A percentile compares a stretch with the other conserved stretches of the same genome.
These are phyloP conservation scores for Yamadazyma paraphyllophila DNA, from an alignment of 805 yeast genomes.

Conservation along the genomic window DNA sequence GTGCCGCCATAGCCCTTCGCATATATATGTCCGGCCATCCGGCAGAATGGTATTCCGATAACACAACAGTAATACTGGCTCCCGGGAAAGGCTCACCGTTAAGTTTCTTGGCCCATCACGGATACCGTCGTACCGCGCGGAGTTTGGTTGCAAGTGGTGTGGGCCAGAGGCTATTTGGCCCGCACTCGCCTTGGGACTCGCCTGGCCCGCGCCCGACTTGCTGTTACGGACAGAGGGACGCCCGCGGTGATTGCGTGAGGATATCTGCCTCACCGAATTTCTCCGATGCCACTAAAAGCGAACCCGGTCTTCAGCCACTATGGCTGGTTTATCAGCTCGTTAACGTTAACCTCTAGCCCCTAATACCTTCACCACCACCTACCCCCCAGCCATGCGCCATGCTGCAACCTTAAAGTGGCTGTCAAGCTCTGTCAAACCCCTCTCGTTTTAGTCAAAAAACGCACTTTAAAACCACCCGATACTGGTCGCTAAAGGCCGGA, in stretches of 20 bases:
- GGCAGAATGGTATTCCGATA: too few species aligned
- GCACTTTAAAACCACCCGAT: neutral
- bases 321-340: neutral
- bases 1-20: too few species aligned
- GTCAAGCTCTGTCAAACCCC: neutral
- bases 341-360: neutral
- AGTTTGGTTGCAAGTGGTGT: too few species aligned
- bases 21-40: too few species aligned
- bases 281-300: neutral
- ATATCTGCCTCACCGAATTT: neutral
- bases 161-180: neutral
- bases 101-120: too few species aligned
- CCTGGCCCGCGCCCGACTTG: neutral
- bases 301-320: neutral
- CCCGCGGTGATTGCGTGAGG: neutral
- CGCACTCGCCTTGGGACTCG: neutral
- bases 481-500: conserved; percentile 3
- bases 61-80: too few species aligned
- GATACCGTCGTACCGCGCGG: too few species aligned
- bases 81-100: too few species aligned
- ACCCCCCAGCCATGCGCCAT: neutral
- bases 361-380: neutral
- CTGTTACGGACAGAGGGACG: neutral
- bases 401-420: neutral
- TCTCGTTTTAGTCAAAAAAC: neutral